Evolutionary conservation across 805 yeast species (phyloP).

Genomic region (Metschnikowia baotianmanensis): DNA sequence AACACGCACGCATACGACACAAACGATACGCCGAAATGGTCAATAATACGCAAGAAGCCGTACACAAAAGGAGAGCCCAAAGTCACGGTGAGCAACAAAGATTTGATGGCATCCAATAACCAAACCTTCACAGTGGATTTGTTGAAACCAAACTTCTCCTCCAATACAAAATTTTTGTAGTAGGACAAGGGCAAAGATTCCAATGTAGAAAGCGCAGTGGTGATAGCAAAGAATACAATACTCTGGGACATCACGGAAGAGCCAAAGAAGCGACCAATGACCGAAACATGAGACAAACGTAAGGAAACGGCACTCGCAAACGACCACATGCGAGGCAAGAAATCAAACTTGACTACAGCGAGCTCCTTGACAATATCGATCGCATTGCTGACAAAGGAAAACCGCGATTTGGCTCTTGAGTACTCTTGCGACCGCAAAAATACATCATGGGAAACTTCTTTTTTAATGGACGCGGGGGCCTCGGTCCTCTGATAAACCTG

Average conservation of each 20-base stretch:
- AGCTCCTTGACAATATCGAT: constrained; percentile 55
- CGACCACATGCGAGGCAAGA: constrained; percentile 41
- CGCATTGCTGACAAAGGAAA: constrained; percentile 55
- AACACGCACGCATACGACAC: constrained; percentile 77
- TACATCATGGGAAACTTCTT: constrained; percentile 68
- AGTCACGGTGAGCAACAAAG: constrained; percentile 47
- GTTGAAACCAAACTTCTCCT: constrained; percentile 91
- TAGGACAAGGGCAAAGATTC: constrained; percentile 66
- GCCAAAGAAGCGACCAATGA: constrained; percentile 39
- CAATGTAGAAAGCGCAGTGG: constrained; percentile 51
- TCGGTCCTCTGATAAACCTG: constrained; percentile 50
- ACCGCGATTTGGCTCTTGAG: constrained; percentile 72
- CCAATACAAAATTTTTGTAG: constrained; percentile 82
- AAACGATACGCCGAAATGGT: constrained; percentile 75
- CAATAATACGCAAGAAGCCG: constrained; percentile 77
- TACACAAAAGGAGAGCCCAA: constrained; percentile 74
- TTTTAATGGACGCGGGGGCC: constrained; percentile 68
- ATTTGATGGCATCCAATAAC: constrained; percentile 69
- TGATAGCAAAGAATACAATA: constrained; percentile 54
- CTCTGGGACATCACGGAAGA: constrained; percentile 69
- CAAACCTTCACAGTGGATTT: constrained; percentile 74
- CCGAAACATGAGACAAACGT: constrained; percentile 35
- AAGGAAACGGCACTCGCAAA: constrained; percentile 63
- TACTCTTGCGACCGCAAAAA: constrained; percentile 76
- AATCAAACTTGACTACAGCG: constrained; percentile 55